Percentiles rank a stretch among this genome's conserved stretches.
Conservation (phyloP, 1,284 basidiomycete species). For the Malassezia vespertilionis region DNA sequence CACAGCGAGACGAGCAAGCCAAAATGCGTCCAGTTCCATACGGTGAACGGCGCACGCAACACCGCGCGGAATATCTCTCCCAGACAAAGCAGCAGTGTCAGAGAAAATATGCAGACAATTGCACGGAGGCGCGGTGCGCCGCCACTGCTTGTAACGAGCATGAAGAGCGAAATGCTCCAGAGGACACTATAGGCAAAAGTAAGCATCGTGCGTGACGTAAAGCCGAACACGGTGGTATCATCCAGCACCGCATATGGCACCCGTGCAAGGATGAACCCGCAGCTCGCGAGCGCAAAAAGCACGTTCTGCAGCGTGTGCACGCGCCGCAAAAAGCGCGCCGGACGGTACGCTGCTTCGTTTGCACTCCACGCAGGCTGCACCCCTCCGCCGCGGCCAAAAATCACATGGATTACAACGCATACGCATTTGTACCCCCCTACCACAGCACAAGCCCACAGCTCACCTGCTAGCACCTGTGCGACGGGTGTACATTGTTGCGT, state of each 20-base stretch:
- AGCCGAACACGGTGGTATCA: too few relatives aligned
- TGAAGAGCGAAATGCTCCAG: neutral
- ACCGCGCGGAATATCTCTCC: slow-evolving; percentile 7
- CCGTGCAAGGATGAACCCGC: neutral
- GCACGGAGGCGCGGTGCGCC: slow-evolving; percentile 1
- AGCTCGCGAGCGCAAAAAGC: neutral
- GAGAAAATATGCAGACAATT: slow-evolving; percentile 1
- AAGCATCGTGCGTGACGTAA: neutral
- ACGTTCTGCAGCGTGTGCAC: neutral
- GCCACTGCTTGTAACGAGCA: neutral
- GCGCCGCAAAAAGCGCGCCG: neutral
- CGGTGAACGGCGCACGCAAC: slow-evolving; percentile 3
- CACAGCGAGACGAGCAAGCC: neutral
- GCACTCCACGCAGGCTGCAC: too few relatives aligned
- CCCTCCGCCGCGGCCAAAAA: too few relatives aligned
- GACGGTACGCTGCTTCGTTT: neutral
- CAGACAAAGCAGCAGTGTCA: neutral
- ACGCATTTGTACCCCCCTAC: too few relatives aligned
- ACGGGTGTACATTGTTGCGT: too few relatives aligned
- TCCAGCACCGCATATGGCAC: too few relatives aligned
- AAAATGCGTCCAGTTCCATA: neutral
- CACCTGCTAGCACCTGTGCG: too few relatives aligned
- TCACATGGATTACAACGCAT: too few relatives aligned
- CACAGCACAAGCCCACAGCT: too few relatives aligned
- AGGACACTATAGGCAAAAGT: neutral